Conservation (phyloP, 2,329 filamentous ascomycete genomes). For the Fusarium sp. region DNA sequence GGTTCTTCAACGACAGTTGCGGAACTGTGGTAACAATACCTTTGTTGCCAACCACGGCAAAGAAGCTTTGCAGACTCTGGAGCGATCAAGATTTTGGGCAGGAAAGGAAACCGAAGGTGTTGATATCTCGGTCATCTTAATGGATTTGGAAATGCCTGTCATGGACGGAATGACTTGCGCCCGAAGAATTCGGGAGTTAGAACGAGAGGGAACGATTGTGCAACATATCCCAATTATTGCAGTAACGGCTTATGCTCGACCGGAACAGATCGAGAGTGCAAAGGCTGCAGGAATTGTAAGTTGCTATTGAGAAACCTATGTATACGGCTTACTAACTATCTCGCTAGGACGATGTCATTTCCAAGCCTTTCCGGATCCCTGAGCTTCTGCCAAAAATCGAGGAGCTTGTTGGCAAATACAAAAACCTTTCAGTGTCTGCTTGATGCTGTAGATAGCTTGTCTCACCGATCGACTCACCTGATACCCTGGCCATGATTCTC, state of each 20-base stretch:
- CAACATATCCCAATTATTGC: conserved; percentile 80
- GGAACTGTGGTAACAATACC: conserved; percentile 69
- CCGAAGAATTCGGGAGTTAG: conserved; percentile 73
- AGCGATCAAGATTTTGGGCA: conserved; percentile 66
- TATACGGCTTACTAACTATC: conserved; percentile 10
- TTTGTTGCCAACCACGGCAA: conserved; percentile 73
- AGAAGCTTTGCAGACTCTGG: conserved; percentile 69
- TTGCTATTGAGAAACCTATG: conserved; percentile 25
- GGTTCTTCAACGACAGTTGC: conserved; percentile 70
- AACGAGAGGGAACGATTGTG: conserved; percentile 69
- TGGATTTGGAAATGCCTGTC: conserved; percentile 86
- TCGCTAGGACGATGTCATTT: conserved; percentile 76
- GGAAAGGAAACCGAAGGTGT: conserved; percentile 59
- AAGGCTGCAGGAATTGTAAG: conserved; percentile 78
- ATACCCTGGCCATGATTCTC: neutral
- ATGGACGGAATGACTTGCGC: conserved; percentile 85
- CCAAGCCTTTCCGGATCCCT: conserved; percentile 82
- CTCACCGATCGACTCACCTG: neutral
- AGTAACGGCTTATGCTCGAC: conserved; percentile 84
- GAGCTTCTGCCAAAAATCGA: conserved; percentile 76
- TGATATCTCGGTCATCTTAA: conserved; percentile 75
- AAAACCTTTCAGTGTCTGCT: conserved; percentile 45
- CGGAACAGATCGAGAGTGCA: conserved; percentile 78
- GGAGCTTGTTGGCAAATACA: conserved; percentile 61
- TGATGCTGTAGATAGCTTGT: conserved; percentile 7